These are phyloP conservation scores for Amauroascus niger DNA, from an alignment of 2,329 filamentous ascomycete genomes.

Conservation along the genomic window DNA sequence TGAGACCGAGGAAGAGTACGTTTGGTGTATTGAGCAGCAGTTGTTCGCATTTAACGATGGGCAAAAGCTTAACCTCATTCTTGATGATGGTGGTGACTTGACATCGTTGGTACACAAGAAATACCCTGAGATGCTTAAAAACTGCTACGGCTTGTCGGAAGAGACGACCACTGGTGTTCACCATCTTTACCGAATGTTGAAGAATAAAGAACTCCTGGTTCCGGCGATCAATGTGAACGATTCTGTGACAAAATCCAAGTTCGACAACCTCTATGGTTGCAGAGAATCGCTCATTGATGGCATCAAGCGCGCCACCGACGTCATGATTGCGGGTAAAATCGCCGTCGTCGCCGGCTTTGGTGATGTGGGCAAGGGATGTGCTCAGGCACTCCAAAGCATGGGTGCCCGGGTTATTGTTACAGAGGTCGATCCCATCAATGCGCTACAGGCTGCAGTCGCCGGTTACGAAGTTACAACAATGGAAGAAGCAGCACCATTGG, in stretches of 20 bases:
- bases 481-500: slow-evolving; percentile 81
- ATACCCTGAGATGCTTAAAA: slow-evolving; percentile 97
- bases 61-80: slow-evolving; percentile 96
- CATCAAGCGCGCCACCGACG: slow-evolving; percentile 99
- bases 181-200: slow-evolving; percentile 98
- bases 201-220: slow-evolving; percentile 77
- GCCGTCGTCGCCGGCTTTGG: slow-evolving; percentile 95
- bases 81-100: slow-evolving; percentile 96
- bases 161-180: slow-evolving; percentile 99
- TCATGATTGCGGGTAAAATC: slow-evolving; percentile 99
- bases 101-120: slow-evolving; percentile 94
- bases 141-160: slow-evolving; percentile 96
- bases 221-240: slow-evolving; percentile 99
- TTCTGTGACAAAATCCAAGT: slow-evolving; percentile 99
- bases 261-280: slow-evolving; percentile 99
- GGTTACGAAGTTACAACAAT: slow-evolving; percentile 96
- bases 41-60: slow-evolving; percentile 91
- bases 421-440: slow-evolving; percentile 98
- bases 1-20: slow-evolving; percentile 99
- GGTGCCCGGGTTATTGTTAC: slow-evolving; percentile 93
- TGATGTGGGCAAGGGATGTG: slow-evolving; percentile 98
- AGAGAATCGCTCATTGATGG: slow-evolving; percentile 96
- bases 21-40: slow-evolving; percentile 99
- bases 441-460: slow-evolving; percentile 94
- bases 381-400: slow-evolving; percentile 91